phyloP scores from a whole-genome alignment of 352 stramenopile species.

The Pythium coloratum region DNA sequence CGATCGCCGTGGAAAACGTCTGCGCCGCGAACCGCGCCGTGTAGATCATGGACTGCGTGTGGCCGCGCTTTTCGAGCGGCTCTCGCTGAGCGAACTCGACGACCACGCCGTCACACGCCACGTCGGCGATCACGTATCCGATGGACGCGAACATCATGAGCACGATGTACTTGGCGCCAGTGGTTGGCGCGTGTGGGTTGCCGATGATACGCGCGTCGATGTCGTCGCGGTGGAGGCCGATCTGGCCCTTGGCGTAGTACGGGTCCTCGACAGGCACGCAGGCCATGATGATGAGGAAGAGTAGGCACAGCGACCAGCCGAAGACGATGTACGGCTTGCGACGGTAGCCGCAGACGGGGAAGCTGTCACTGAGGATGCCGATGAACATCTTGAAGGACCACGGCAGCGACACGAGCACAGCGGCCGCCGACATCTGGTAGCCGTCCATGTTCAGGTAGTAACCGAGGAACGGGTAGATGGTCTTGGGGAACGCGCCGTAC shows the following conservation, averaged over 20 bases:
- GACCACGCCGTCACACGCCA: slow-evolving; percentile 45
- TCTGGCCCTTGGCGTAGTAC: slow-evolving; percentile 24
- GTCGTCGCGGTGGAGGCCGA: slow-evolving; percentile 15
- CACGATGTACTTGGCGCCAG: slow-evolving; percentile 33
- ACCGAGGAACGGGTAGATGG: slow-evolving; percentile 31
- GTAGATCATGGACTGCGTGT: slow-evolving; percentile 42
- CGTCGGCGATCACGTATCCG: slow-evolving; percentile 56
- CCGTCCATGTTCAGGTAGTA: slow-evolving; percentile 35
- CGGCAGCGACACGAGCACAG: slow-evolving; percentile 25
- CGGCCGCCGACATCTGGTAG: slow-evolving; percentile 23
- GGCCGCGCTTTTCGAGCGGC: slow-evolving; percentile 20
- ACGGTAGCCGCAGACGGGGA: slow-evolving; percentile 34
- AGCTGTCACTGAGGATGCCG: slow-evolving; percentile 34
- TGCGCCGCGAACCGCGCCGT: slow-evolving; percentile 23
- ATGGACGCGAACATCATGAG: slow-evolving; percentile 48
- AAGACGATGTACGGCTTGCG: slow-evolving; percentile 36
- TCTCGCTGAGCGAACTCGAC: slow-evolving; percentile 37
- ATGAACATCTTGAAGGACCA: slow-evolving; percentile 42
- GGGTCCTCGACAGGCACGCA: slow-evolving; percentile 20
- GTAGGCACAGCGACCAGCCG: slow-evolving; percentile 27
- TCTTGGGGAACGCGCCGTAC: slow-evolving; percentile 28
- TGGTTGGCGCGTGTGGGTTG: slow-evolving; percentile 20
- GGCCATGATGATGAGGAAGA: slow-evolving; percentile 28
- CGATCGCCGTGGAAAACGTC: slow-evolving; percentile 19
- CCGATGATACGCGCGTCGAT: slow-evolving; percentile 2